Conservation (phyloP, 1,284 basidiomycete species). For the Microbotryum scabiosae region DNA sequence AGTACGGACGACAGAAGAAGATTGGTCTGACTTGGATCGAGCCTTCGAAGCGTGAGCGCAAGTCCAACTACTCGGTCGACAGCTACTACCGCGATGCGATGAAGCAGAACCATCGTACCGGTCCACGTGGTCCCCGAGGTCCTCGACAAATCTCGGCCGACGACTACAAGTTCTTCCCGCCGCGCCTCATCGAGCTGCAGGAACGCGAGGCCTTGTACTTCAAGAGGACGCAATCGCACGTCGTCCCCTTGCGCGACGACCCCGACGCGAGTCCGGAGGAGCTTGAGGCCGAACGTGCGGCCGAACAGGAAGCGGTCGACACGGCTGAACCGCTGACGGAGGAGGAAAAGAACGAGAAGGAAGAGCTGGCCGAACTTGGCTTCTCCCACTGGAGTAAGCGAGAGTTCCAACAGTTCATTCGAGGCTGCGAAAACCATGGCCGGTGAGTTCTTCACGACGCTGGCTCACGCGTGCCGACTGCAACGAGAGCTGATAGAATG, state of each 20-base stretch:
- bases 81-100: conserved; percentile 35
- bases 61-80: conserved; percentile 83
- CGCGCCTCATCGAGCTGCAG: conserved; percentile 70
- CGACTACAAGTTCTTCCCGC: conserved; percentile 96
- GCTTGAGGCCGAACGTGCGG: conserved; percentile 69
- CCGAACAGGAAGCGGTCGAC: conserved; percentile 77
- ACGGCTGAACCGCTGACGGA: conserved; percentile 79
- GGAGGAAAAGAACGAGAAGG: conserved; percentile 70
- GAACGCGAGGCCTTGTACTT: conserved; percentile 77
- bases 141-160: conserved; percentile 42
- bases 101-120: conserved; percentile 40
- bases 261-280: conserved; percentile 72
- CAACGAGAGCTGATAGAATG: not conserved
- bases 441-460: conserved; percentile 43
- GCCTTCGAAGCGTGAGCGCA: conserved; percentile 89
- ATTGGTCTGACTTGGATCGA: conserved; percentile 77
- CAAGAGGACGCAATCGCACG: conserved; percentile 60
- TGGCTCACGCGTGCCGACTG: not conserved
- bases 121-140: conserved; percentile 42
- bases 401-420: conserved; percentile 87
- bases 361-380: conserved; percentile 60
- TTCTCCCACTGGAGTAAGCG: conserved; percentile 85
- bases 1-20: conserved; percentile 57
- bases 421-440: conserved; percentile 75
- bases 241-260: conserved; percentile 58